Conservation (phyloP, 371 early-diverging fungal genomes). For the Cladochytrium tenue region DNA sequence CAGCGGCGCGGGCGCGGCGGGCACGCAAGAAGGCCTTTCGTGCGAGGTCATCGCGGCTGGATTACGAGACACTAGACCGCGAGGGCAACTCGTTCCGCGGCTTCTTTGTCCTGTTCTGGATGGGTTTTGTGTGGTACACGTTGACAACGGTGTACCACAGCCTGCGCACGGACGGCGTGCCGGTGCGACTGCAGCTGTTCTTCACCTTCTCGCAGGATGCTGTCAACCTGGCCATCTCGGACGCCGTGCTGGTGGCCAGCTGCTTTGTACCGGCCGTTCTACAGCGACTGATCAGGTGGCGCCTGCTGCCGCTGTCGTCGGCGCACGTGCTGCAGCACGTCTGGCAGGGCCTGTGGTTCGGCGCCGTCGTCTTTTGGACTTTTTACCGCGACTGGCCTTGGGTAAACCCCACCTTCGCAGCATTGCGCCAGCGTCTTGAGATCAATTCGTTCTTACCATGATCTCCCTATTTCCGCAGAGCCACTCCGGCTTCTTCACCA, state of each 20-base stretch:
- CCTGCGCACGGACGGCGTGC: conserved; percentile 68
- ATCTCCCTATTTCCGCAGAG: conserved; percentile 17
- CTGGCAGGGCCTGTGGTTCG: conserved; percentile 61
- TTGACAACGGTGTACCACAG: conserved; percentile 69
- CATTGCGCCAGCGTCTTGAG: background rate
- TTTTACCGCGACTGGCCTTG: conserved; percentile 78
- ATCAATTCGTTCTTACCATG: too few species aligned
- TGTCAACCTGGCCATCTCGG: conserved; percentile 27
- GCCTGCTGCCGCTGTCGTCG: conserved; percentile 56
- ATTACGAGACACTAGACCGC: conserved; percentile 52
- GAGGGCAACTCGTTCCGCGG: conserved; percentile 67
- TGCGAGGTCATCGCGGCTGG: conserved; percentile 52
- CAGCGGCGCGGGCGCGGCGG: background rate
- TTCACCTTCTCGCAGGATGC: conserved; percentile 33
- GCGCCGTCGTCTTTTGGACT: conserved; percentile 34
- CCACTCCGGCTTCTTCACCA: conserved; percentile 82
- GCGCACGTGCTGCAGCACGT: conserved; percentile 68
- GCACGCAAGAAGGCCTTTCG: conserved; percentile 31
- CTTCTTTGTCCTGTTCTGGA: conserved; percentile 90
- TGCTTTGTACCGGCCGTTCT: conserved; percentile 66
- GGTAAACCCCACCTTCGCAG: conserved; percentile 53
- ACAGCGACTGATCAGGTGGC: conserved; percentile 59
- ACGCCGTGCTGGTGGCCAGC: conserved; percentile 29
- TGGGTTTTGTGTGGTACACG: conserved; percentile 77
- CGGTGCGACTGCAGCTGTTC: conserved; percentile 51